These are phyloP conservation scores for Corynascus novoguineensis DNA, from an alignment of 495 filamentous ascomycete species.

Conservation along the genomic window DNA sequence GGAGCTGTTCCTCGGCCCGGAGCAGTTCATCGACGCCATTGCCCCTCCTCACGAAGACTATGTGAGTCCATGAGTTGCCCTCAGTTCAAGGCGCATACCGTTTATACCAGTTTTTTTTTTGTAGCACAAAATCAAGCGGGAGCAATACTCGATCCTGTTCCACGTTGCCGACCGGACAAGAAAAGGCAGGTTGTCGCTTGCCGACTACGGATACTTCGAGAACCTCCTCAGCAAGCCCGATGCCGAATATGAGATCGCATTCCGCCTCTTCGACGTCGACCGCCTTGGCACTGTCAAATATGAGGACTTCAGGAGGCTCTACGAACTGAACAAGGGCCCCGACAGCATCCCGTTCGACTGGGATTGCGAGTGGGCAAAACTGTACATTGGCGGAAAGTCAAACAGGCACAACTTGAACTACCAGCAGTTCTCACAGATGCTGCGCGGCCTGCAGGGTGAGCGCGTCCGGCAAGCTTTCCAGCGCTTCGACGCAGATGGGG, in stretches of 20 bases:
- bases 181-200: constrained; percentile 64
- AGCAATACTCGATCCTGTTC: constrained; percentile 92
- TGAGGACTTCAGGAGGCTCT: constrained; percentile 74
- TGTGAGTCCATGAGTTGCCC: constrained; percentile 50
- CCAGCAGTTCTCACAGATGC: constrained; percentile 96
- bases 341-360: constrained; percentile 90
- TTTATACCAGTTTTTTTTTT: constrained; percentile 19
- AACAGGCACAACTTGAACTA: constrained; percentile 87
- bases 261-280: constrained; percentile 86
- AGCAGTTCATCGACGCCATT: constrained; percentile 85
- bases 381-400: constrained; percentile 83
- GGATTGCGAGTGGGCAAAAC: constrained; percentile 93
- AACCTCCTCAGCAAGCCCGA: constrained; percentile 91
- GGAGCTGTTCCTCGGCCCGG: constrained; percentile 70
- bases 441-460: constrained; percentile 92
- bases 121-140: constrained; percentile 93
- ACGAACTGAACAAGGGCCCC: constrained; percentile 73
- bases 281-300: constrained; percentile 79
- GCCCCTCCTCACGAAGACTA: constrained; percentile 86
- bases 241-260: constrained; percentile 97
- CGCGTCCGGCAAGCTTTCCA: constrained; percentile 92
- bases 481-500: constrained; percentile 82
- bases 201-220: constrained; percentile 89
- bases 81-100: background rate
- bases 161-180: constrained; percentile 73